Evolutionary conservation across 1,139 yeast genomes (phyloP).

Genomic region (Suhomyces bolitotheri): DNA sequence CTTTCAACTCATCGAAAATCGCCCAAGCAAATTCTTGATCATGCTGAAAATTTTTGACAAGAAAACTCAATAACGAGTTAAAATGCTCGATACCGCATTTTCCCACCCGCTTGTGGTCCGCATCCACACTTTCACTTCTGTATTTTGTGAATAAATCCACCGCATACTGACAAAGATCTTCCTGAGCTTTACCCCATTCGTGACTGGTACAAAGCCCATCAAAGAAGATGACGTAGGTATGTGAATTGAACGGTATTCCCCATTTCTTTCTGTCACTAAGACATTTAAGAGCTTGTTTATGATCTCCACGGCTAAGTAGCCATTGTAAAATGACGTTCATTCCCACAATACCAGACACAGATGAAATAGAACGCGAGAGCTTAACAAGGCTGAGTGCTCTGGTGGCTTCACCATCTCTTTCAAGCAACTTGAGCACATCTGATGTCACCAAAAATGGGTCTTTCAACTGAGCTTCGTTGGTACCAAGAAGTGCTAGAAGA

Average conservation of each 20-base stretch:
- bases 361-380: slow-evolving; percentile 42
- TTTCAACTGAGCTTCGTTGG: slow-evolving; percentile 52
- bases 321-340: slow-evolving; percentile 60
- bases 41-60: slow-evolving; percentile 35
- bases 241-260: slow-evolving; percentile 54
- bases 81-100: slow-evolving; percentile 32
- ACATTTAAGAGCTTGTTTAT: slow-evolving; percentile 47
- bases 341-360: slow-evolving; percentile 50
- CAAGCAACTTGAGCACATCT: slow-evolving; percentile 53
- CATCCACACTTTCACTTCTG: slow-evolving; percentile 10
- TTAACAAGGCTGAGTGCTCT: slow-evolving; percentile 57
- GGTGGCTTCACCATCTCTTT: slow-evolving; percentile 42
- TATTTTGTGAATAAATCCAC: slow-evolving; percentile 26
- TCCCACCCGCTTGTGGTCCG: slow-evolving; percentile 1
- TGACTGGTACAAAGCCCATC: slow-evolving; percentile 52
- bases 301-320: slow-evolving; percentile 42
- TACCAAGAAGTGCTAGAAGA: slow-evolving; percentile 55
- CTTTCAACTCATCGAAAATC: slow-evolving; percentile 34
- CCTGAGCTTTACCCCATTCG: slow-evolving; percentile 36
- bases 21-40: slow-evolving; percentile 43
- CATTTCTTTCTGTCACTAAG: slow-evolving; percentile 59
- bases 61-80: slow-evolving; percentile 40
- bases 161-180: slow-evolving; percentile 24
- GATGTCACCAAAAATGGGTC: slow-evolving; percentile 57
- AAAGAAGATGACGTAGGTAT: slow-evolving; percentile 57